Conservation (phyloP, 78 protist species). For the Dictyostelium citrinum region DNA sequence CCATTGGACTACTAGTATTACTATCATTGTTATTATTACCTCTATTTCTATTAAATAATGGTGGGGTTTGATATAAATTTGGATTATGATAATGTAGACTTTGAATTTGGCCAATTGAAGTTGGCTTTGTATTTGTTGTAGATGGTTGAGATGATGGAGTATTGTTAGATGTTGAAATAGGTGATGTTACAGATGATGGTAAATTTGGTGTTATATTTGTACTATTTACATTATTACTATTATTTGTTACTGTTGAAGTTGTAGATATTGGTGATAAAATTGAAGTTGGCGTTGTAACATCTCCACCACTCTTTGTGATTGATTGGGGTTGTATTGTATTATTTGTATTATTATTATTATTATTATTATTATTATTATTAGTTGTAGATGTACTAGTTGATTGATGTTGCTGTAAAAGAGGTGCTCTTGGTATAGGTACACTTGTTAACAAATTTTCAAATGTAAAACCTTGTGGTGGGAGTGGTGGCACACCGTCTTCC, state of each 20-base stretch:
- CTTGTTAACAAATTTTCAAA: conserved; percentile 10
- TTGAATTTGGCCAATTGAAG: not conserved
- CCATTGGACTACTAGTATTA: not conserved
- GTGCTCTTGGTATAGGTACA: conserved; percentile 11
- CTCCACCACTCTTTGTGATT: not conserved
- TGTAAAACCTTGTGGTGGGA: not conserved
- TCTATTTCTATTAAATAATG: conserved; percentile 7
- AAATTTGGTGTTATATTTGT: not conserved
- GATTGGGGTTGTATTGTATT: not conserved
- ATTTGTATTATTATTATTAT: not conserved
- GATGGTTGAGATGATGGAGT: not conserved
- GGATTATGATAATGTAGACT: not conserved
- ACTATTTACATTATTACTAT: not conserved
- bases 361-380: too few species aligned
- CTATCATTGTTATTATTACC: not conserved
- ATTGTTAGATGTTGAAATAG: not conserved
- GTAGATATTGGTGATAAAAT: not conserved
- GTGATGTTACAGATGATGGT: not conserved
- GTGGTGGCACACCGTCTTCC: conserved; percentile 8
- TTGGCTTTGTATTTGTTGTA: not conserved
- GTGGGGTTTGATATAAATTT: conserved; percentile 11
- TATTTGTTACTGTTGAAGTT: not conserved
- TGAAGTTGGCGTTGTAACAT: not conserved
- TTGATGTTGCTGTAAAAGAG: not conserved
- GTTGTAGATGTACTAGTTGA: not conserved